Evolutionary conservation across 371 early-diverging fungal genomes (phyloP), one percentile per base, ranked within the genome.

Genomic region (Mortierella sp.): DNA sequence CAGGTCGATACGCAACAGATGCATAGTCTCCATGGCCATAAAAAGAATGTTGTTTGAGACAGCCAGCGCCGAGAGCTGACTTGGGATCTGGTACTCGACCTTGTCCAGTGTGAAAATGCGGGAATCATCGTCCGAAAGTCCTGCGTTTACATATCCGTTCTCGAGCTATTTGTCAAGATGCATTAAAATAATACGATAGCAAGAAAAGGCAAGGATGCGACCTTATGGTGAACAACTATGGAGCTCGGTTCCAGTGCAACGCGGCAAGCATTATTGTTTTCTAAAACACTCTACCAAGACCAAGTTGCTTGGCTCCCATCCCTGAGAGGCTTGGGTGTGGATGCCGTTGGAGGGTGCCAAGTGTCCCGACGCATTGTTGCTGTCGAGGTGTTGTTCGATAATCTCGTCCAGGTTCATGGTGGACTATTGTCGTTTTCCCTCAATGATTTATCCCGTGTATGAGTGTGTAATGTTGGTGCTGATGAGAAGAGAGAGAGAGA

Each of bases 11-110:
- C 95, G 91, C 61, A 96, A 86, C 16, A 96, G 80, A 72, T 91
- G 91, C 80, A 87, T 89, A 6, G 91, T 91, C 26, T 93, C 93
- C 74, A 96, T 88, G 6, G 93, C 94, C 74, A 96, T 91, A 26
- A 94, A 90, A 46, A 97, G 90, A 40, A 94, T 90, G 82, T 96
- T 95, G 88, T 95, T 96, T 70, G 95, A 89, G 13, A 97, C 98
- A 0, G 92, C 92, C 88, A 95, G 88, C 40, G 92, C 89, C 10
- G 92, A 88, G 11, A 97, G 87, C 31, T 88, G 82, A 13, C 92
- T 93, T 14, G 96, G 94, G 75, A 95, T 93, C 57, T 92, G 92
- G 77, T 96, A 96, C 79, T 96, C 96, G 59, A 97, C 96, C 43
- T 90, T 91, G 83, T 95, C 96, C 44, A 97, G 90, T 8, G 93